Base-by-base conservation (phyloP, 768 basidiomycete genomes). In the Rhodotorula toruloides region DNA sequence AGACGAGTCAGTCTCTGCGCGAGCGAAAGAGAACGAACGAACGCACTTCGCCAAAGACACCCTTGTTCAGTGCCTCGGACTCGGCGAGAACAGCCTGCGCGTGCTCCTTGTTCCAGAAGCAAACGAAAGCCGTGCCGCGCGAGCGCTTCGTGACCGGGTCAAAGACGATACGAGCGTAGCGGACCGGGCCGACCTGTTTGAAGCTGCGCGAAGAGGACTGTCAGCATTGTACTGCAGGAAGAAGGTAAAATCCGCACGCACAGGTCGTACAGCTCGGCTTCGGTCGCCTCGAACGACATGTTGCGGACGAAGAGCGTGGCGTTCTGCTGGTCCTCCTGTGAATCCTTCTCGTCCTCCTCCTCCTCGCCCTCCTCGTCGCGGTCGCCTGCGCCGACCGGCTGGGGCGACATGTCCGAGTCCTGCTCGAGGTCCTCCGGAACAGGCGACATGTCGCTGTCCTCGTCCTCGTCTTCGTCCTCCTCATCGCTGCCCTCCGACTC, bases 221-320 rank as follows among this genome's bases (percentile, higher is more conserved):
- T 11, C n/a, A 29, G 22, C 25, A 19, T 25, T 27, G n/a, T 27
- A 1, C 7, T 46, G 44, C 44, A 46, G 21, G 44, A 43, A 43
- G 56, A 27, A 22, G n/a, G 27, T 52, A 43, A 29, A 16, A 12
- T 4, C 17, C 29, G 34, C 56, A 72, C 89, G 66, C 75, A 93
- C 90, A 96, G 76, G 34, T 84, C 83, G 59, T 90, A 83, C 27
- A 99, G 79, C 73, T 99, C 93, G 57, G 96, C 92, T 68, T 98
- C 92, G 0, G 91, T 94, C 1, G 90, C 89, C 62, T 86, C 83
- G 77, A 91, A 98, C 5, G 92, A 88, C 27, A 99, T 80, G 74
- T 99, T 99, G 53, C 94, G 87, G 39, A 99, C 81, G 79, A 99
- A 99, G 6, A 98, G 80, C 0, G 94, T 98, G 10, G 87, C 91